These are phyloP conservation scores for Herpetomonas samuelpessoai DNA, from an alignment of 208 protist species.

Conservation along the genomic window DNA sequence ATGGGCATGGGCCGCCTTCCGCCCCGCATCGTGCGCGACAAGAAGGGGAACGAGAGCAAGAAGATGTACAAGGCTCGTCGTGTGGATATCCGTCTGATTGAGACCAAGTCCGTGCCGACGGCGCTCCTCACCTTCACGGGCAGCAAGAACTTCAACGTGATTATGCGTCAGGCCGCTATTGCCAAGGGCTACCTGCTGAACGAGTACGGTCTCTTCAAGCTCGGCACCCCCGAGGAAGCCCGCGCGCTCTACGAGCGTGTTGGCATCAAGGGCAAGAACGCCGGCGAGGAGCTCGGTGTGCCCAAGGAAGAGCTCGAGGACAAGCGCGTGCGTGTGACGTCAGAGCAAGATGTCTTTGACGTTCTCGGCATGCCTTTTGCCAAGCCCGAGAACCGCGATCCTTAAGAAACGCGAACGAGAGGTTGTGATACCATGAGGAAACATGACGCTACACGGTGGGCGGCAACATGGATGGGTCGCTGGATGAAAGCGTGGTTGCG, in stretches of 20 bases:
- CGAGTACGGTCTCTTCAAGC: slow-evolving; percentile 86
- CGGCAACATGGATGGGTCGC: no score
- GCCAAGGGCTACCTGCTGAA: slow-evolving; percentile 87
- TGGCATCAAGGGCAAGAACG: slow-evolving; percentile 67
- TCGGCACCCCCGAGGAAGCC: slow-evolving; percentile 83
- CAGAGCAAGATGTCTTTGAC: slow-evolving; percentile 86
- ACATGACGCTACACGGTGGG: no score
- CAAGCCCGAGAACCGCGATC: slow-evolving; percentile 85
- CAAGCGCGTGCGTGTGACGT: slow-evolving; percentile 75
- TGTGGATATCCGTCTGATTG: slow-evolving; percentile 90
- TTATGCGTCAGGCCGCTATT: slow-evolving; percentile 90
- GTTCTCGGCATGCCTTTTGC: slow-evolving; percentile 83
- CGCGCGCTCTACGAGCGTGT: slow-evolving; percentile 72
- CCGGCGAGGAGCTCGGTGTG: slow-evolving; percentile 75
- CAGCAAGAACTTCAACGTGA: slow-evolving; percentile 93
- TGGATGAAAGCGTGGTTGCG: no score
- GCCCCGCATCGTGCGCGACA: slow-evolving; percentile 63
- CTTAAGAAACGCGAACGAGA: slow-evolving; percentile 29
- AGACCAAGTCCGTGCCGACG: slow-evolving; percentile 77
- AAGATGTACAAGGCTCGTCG: slow-evolving; percentile 89
- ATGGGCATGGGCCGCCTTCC: slow-evolving; percentile 89
- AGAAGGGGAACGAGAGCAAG: slow-evolving; percentile 56
- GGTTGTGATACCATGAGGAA: background rate
- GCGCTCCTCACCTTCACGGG: slow-evolving; percentile 93
- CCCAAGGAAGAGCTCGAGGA: slow-evolving; percentile 82